phyloP scores from a whole-genome alignment of 2,329 filamentous ascomycete genomes.

The Colletotrichum brevisporum region DNA sequence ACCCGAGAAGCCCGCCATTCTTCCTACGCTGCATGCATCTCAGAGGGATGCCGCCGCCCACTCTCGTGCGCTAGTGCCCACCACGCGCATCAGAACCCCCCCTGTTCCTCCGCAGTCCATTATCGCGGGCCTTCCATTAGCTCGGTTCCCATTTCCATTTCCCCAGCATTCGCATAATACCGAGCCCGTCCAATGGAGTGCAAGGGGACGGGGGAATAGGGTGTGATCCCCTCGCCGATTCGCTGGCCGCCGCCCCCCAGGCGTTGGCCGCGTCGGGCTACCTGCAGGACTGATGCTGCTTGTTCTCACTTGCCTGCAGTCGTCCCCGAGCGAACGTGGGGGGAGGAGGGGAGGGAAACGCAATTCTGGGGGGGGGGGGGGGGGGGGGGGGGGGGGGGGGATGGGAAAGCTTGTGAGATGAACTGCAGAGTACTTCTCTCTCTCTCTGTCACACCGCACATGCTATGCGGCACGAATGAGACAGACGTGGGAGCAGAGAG shows the following conservation, averaged over 20 bases:
- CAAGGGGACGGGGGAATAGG: background rate
- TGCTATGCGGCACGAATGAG: conserved; percentile 1
- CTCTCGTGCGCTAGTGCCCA: too few species aligned
- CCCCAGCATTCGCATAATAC: conserved; percentile 40
- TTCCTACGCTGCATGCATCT: background rate
- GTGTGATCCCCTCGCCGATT: background rate
- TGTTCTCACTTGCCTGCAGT: background rate
- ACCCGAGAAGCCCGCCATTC: conserved; percentile 30
- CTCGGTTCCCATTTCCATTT: conserved; percentile 40
- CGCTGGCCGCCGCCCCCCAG: too few species aligned
- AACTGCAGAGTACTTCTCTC: conserved; percentile 20
- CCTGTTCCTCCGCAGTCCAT: conserved; percentile 29
- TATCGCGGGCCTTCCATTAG: conserved; percentile 38
- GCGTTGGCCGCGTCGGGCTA: conserved; percentile 8
- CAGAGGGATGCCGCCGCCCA: background rate
- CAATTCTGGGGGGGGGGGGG: conserved; percentile 28
- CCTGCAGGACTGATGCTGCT: conserved; percentile 18
- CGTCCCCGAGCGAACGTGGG: conserved; percentile 30
- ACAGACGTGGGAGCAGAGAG: background rate
- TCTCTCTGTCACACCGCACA: conserved; percentile 8
- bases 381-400: conserved; percentile 3
- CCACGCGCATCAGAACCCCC: conserved; percentile 7
- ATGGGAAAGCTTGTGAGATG: conserved; percentile 35
- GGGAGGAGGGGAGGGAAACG: background rate
- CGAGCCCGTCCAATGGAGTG: conserved; percentile 23